A percentile compares a stretch with the other conserved stretches of the same genome.
Evolutionary conservation across 257 asterid species (phyloP).

Genomic region (Echites panduratus): DNA sequence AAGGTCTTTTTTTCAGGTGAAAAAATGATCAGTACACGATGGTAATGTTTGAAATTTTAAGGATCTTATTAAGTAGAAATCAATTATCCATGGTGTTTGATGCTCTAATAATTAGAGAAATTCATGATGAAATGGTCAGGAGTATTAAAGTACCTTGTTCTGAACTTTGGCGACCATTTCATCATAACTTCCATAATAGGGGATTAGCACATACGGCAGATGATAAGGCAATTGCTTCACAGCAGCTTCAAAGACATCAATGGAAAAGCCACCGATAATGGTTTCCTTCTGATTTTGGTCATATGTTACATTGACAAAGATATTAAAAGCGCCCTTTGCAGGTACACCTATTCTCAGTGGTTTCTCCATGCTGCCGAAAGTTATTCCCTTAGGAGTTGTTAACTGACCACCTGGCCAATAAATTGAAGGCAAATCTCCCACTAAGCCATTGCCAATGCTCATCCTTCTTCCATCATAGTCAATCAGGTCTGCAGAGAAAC

Average conservation of each 20-base stretch:
- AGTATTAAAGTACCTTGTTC: conserved; percentile 35
- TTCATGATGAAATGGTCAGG: neutral
- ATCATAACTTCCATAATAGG: conserved; percentile 45
- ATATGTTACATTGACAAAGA: conserved; percentile 41
- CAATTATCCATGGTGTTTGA: neutral
- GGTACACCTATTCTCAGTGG: conserved; percentile 57
- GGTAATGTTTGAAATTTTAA: neutral
- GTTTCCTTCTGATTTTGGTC: conserved; percentile 29
- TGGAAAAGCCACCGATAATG: conserved; percentile 41
- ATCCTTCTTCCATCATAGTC: conserved; percentile 7
- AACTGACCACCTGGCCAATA: conserved; percentile 58
- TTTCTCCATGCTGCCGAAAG: conserved; percentile 29
- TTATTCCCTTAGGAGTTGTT: conserved; percentile 37
- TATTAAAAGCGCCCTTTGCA: conserved; percentile 39
- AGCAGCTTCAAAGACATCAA: conserved; percentile 55
- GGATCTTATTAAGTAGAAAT: too few species aligned
- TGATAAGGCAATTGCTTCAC: conserved; percentile 37
- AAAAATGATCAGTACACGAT: neutral
- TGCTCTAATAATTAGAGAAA: neutral
- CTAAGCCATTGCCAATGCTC: conserved; percentile 8
- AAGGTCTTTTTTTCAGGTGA: conserved; percentile 30
- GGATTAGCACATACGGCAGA: conserved; percentile 36
- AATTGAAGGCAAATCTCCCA: conserved; percentile 27
- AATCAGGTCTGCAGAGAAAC: conserved; percentile 26
- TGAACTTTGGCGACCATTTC: conserved; percentile 48